Evolutionary conservation across 2,329 filamentous ascomycete genomes (phyloP), one percentile per base, ranked within the genome.

Genomic region (Nothopassalora personata): DNA sequence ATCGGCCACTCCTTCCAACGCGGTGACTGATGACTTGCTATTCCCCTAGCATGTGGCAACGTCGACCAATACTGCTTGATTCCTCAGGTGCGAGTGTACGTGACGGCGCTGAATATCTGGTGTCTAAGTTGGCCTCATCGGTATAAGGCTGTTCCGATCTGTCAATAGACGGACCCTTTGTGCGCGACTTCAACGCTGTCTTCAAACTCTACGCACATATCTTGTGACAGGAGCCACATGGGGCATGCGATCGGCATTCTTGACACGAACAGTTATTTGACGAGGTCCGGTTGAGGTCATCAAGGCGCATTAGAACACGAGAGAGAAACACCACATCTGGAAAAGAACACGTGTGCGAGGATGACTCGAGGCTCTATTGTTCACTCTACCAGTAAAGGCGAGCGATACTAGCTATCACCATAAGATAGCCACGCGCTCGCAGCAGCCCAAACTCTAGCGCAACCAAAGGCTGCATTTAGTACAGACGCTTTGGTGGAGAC

Each of bases 401-500:
- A 70, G 63, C 62, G 60, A 43, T n/a, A 34, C 60, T 59, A 62
- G 43, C 62, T 64, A 63, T 51, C 61, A 28, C 60, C 46, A 23
- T 33, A 54, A 47, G 53, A 64, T 57, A 66, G 58, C 62, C 57
- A 66, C 60, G 56, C 60, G 59, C 63, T 67, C 66, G 66, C 60
- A 63, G 58, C 55, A 70, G 62, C 58, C 63, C 65, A 65, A 64
- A 60, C 61, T 65, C 31, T 39, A 47, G 46, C 49, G 48, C 43
- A 47, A 48, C 47, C 46, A 60, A 51, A 60, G 51, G 56, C 53
- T 54, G 57, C 65, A 64, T 71, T 78, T 97, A 99, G 87, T 97
- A 99, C 72, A 99, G 82, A 77, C 94, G 91, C 86, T 91, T 94
- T 72, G 94, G 94, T 71, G 94, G 94, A 80, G 91, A 96, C 94